Evolutionary conservation across 768 basidiomycete species (phyloP).

Genomic region (Phanerochaete carnosa): DNA sequence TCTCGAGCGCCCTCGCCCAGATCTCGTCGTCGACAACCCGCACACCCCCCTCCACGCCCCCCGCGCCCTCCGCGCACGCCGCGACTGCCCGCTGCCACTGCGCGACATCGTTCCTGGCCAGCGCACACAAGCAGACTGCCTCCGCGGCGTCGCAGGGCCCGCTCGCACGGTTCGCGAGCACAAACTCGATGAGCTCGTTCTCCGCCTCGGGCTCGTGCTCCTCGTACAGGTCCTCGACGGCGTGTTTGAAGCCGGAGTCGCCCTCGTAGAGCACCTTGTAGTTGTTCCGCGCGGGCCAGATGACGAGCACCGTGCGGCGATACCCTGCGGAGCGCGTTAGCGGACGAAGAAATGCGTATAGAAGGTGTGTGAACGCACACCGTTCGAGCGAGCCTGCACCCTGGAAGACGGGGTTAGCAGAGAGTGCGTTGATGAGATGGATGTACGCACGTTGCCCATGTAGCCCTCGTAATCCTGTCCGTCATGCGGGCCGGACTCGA

Average conservation of each 20-base stretch:
- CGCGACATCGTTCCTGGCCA: background rate
- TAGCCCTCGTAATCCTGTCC: slow-evolving; percentile 27
- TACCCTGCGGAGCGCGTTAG: slow-evolving; percentile 15
- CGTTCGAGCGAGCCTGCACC: slow-evolving; percentile 18
- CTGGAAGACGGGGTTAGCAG: slow-evolving; percentile 9
- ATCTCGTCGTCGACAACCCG: background rate
- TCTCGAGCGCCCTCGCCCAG: slow-evolving; percentile 1
- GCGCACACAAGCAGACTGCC: slow-evolving; percentile 7
- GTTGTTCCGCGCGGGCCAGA: slow-evolving; percentile 16
- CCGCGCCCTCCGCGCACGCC: slow-evolving; percentile 1
- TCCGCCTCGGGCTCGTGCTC: background rate
- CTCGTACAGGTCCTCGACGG: slow-evolving; percentile 8
- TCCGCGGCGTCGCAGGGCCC: background rate
- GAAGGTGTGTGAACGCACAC: slow-evolving; percentile 14
- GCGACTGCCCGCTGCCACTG: slow-evolving; percentile 12
- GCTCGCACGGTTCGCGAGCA: background rate
- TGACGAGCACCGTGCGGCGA: slow-evolving; percentile 22
- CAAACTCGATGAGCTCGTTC: slow-evolving; percentile 2
- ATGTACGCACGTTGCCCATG: slow-evolving; percentile 25
- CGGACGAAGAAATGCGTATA: background rate
- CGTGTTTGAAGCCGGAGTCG: background rate
- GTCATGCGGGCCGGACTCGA: slow-evolving; percentile 16
- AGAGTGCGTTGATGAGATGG: background rate
- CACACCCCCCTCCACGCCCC: no score
- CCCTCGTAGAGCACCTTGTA: slow-evolving; percentile 7